Percentiles rank a stretch among this genome's conserved stretches.
Evolutionary conservation across 2,329 filamentous ascomycete genomes (phyloP).

Genomic region (Sordariomycetes sp.): DNA sequence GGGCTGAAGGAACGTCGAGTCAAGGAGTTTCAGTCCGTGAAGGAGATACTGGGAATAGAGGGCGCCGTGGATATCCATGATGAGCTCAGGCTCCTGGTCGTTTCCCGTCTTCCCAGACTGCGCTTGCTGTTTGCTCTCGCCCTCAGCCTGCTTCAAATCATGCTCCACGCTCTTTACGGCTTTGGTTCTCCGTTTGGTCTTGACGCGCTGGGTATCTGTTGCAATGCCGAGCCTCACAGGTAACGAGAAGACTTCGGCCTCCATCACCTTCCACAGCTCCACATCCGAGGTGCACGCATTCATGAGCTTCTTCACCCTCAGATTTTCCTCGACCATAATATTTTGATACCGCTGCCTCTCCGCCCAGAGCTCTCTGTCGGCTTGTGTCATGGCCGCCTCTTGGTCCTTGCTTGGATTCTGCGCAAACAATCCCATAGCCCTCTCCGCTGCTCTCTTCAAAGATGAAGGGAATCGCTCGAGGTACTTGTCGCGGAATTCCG

Average conservation of each 20-base stretch:
- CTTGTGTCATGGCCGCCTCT: slow-evolving; percentile 19
- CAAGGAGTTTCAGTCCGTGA: slow-evolving; percentile 45
- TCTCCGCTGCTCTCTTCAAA: slow-evolving; percentile 27
- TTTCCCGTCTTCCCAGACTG: slow-evolving; percentile 5
- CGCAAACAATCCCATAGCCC: slow-evolving; percentile 27
- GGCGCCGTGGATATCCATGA: slow-evolving; percentile 50
- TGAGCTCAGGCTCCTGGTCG: slow-evolving; percentile 17
- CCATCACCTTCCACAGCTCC: slow-evolving; percentile 58
- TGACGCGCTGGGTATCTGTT: neutral
- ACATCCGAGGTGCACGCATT: slow-evolving; percentile 47
- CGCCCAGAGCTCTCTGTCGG: slow-evolving; percentile 19
- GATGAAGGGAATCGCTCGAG: slow-evolving; percentile 27
- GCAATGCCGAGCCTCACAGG: slow-evolving; percentile 45
- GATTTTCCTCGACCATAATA: slow-evolving; percentile 34
- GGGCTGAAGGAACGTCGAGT: slow-evolving; percentile 43
- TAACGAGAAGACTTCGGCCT: slow-evolving; percentile 56
- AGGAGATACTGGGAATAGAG: slow-evolving; percentile 56
- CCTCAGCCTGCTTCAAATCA: neutral
- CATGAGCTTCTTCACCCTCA: slow-evolving; percentile 45
- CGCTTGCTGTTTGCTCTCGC: slow-evolving; percentile 7
- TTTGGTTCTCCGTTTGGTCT: neutral
- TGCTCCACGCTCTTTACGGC: neutral
- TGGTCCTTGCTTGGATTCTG: slow-evolving; percentile 16
- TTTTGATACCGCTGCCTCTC: slow-evolving; percentile 25
- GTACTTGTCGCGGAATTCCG: slow-evolving; percentile 23